Evolutionary conservation across 352 stramenopile genomes (phyloP).

Genomic region (Lagenidium giganteum): DNA sequence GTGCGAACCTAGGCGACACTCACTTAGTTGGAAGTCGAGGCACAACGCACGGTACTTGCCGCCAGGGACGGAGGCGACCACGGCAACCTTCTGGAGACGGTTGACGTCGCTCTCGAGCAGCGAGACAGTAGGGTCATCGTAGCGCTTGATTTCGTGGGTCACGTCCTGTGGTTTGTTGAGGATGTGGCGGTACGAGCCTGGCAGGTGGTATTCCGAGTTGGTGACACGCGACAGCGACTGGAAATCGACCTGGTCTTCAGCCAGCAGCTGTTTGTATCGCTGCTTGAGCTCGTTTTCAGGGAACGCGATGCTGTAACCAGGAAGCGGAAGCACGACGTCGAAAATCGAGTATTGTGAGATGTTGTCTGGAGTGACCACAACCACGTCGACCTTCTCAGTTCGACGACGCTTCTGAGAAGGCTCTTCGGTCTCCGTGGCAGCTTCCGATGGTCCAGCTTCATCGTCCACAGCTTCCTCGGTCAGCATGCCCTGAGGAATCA

Average conservation of each 20-base stretch:
- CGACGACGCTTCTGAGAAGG: constrained; percentile 30
- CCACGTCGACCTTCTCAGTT: constrained; percentile 7
- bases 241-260: constrained; percentile 51
- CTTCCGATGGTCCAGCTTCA: constrained; percentile 21
- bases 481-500: constrained; percentile 36
- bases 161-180: constrained; percentile 86
- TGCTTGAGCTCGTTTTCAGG: constrained; percentile 76
- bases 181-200: constrained; percentile 91
- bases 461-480: not conserved
- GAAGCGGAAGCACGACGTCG: constrained; percentile 93
- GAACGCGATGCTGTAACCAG: constrained; percentile 83
- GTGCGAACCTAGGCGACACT: not conserved
- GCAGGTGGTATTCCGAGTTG: constrained; percentile 85
- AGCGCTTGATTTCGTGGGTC: constrained; percentile 83
- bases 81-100: constrained; percentile 23
- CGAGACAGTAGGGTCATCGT: constrained; percentile 85
- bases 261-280: constrained; percentile 45
- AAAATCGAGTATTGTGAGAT: constrained; percentile 80
- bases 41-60: constrained; percentile 58
- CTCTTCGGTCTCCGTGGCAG: constrained; percentile 5
- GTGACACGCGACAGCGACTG: constrained; percentile 38
- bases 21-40: constrained; percentile 62
- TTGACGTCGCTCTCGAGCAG: constrained; percentile 91
- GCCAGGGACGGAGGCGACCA: constrained; percentile 33
- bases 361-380: constrained; percentile 74